phyloP scores from a whole-genome alignment of 2,329 filamentous ascomycete species.

The Apiospora saccharicola region DNA sequence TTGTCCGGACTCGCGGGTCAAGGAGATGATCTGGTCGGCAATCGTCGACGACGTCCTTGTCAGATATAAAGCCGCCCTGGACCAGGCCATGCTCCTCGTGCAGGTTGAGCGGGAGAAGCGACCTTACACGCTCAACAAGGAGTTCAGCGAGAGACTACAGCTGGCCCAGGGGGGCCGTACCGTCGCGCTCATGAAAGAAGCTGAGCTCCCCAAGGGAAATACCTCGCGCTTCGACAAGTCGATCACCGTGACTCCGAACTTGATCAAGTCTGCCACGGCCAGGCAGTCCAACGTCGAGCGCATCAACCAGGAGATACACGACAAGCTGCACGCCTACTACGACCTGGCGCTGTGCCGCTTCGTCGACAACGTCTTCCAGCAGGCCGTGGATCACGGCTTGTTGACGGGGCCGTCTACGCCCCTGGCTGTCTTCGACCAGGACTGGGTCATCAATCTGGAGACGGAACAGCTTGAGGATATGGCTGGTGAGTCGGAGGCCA shows the following conservation, averaged over 20 bases:
- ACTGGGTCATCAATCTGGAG: conserved; percentile 41
- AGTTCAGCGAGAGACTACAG: conserved; percentile 35
- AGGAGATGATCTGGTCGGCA: conserved; percentile 33
- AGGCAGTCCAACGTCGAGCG: conserved; percentile 35
- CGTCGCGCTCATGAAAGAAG: conserved; percentile 25
- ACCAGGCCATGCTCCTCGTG: conserved; percentile 36
- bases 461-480: too few relatives aligned
- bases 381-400: conserved; percentile 40
- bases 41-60: conserved; percentile 34
- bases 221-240: not conserved
- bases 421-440: conserved; percentile 39
- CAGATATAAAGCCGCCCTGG: conserved; percentile 36
- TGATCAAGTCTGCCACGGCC: conserved; percentile 26
- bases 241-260: not conserved
- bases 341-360: conserved; percentile 42
- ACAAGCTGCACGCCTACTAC: conserved; percentile 45
- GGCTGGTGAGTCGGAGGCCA: not conserved
- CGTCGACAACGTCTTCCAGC: conserved; percentile 45
- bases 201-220: conserved; percentile 25
- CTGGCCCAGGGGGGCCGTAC: not conserved
- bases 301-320: conserved; percentile 39
- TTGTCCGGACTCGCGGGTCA: conserved; percentile 33
- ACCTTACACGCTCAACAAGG: conserved; percentile 41
- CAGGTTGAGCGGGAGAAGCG: conserved; percentile 38
- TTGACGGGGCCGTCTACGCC: conserved; percentile 38